Evolutionary conservation across 2,329 filamentous ascomycete species (phyloP).

Genomic region (Alternaria dauci): DNA sequence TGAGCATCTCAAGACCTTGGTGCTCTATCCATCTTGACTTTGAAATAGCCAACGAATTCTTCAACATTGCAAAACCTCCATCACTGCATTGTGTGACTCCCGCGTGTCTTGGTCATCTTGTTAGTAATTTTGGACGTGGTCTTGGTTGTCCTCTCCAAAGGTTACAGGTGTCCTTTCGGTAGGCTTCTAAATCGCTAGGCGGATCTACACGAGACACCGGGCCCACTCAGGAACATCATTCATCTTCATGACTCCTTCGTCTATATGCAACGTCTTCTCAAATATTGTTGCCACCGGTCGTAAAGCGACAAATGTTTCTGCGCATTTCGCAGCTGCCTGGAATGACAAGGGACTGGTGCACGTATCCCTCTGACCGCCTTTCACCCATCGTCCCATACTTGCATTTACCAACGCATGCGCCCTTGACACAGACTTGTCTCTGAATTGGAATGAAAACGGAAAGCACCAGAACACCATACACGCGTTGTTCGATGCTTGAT

Average conservation of each 20-base stretch:
- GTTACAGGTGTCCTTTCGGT: constrained; percentile 18
- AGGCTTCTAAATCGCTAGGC: constrained; percentile 5
- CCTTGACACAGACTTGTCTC: not conserved
- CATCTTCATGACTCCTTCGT: constrained; percentile 11
- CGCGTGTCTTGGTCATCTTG: not conserved
- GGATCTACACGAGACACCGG: constrained; percentile 6
- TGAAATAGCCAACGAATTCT: not conserved
- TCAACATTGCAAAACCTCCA: not conserved
- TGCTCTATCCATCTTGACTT: not conserved
- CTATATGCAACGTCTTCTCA: constrained; percentile 15
- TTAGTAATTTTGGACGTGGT: not conserved
- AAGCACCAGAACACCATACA: not conserved
- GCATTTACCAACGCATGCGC: not conserved
- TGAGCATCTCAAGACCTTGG: not conserved
- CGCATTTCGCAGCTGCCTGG: not conserved
- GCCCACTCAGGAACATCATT: constrained; percentile 1
- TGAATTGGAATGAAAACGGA: not conserved
- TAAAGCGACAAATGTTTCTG: not conserved
- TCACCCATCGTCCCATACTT: not conserved
- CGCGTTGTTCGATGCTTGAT: not conserved
- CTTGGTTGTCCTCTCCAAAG: not conserved
- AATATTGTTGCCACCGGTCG: not conserved
- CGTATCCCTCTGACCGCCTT: not conserved
- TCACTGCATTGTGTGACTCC: not conserved
- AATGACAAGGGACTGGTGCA: not conserved